Conservation (phyloP, 768 basidiomycete genomes). For the Dendrothele bispora region DNA sequence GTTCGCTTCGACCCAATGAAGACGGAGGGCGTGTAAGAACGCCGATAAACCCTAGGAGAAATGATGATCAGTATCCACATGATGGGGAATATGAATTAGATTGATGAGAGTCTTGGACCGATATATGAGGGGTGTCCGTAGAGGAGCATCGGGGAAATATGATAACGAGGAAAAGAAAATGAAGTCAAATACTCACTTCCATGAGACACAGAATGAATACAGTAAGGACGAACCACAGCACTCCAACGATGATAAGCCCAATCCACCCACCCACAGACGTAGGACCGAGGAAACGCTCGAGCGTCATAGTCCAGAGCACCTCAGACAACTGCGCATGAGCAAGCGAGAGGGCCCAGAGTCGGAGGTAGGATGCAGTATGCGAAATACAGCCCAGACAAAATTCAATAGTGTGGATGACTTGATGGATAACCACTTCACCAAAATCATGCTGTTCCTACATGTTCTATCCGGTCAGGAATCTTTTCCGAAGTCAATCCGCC, state of each 20-base stretch:
- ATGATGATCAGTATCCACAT: too few relatives aligned
- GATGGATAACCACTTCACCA: constrained; percentile 93
- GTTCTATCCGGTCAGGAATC: too few relatives aligned
- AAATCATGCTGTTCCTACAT: constrained; percentile 86
- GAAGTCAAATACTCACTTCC: constrained; percentile 63
- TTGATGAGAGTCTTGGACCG: constrained; percentile 2
- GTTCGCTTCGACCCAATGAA: constrained; percentile 99
- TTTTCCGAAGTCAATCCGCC: neutral
- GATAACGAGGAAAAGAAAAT: constrained; percentile 6
- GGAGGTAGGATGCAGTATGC: constrained; percentile 91
- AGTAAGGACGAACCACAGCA: constrained; percentile 80
- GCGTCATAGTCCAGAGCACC: constrained; percentile 88
- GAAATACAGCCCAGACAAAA: constrained; percentile 99
- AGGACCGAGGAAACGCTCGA: constrained; percentile 62
- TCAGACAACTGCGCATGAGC: constrained; percentile 98
- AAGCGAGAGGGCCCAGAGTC: constrained; percentile 96
- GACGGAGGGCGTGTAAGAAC: constrained; percentile 92
- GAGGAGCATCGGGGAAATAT: constrained; percentile 15
- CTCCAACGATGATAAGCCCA: constrained; percentile 45
- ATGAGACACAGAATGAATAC: constrained; percentile 85
- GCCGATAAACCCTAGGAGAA: constrained; percentile 80
- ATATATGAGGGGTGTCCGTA: too few relatives aligned
- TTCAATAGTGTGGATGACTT: constrained; percentile 98
- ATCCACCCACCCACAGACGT: constrained; percentile 64
- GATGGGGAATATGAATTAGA: too few relatives aligned